These are phyloP conservation scores for Ilyonectria destructans DNA, from an alignment of 2,329 filamentous ascomycete species.

Conservation along the genomic window DNA sequence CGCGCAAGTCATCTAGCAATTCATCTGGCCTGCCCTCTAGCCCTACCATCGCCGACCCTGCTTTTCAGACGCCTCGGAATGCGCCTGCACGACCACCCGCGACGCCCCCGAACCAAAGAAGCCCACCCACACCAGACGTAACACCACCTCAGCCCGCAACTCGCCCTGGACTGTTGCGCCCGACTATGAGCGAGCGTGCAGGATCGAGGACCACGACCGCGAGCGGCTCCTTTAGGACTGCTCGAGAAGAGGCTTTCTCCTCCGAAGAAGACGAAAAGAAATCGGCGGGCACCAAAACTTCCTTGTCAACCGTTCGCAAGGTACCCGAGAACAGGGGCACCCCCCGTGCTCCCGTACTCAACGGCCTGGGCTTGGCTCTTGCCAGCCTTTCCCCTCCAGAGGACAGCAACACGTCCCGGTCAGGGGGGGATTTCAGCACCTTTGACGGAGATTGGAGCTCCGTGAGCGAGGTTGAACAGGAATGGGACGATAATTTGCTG, in stretches of 20 bases:
- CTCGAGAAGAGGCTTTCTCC: slow-evolving; percentile 75
- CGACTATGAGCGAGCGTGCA: slow-evolving; percentile 64
- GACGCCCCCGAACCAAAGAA: slow-evolving; percentile 77
- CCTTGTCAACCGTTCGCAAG: slow-evolving; percentile 63
- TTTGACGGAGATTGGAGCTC: slow-evolving; percentile 75
- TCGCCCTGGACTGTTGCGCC: slow-evolving; percentile 64
- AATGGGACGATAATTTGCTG: slow-evolving; percentile 70
- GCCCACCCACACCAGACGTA: slow-evolving; percentile 82
- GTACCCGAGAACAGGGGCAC: slow-evolving; percentile 47
- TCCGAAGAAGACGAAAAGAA: slow-evolving; percentile 72
- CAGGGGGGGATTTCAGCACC: slow-evolving; percentile 66
- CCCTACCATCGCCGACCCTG: slow-evolving; percentile 58
- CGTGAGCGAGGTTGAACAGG: slow-evolving; percentile 64
- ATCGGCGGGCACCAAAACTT: slow-evolving; percentile 60
- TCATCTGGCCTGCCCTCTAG: slow-evolving; percentile 63
- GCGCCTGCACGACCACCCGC: slow-evolving; percentile 61
- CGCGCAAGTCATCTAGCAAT: slow-evolving; percentile 70
- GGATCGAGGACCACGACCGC: slow-evolving; percentile 69
- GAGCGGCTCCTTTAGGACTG: slow-evolving; percentile 81
- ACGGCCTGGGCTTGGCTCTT: slow-evolving; percentile 61
- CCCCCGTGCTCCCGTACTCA: slow-evolving; percentile 46
- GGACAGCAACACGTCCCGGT: slow-evolving; percentile 59
- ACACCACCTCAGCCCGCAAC: slow-evolving; percentile 75
- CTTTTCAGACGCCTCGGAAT: slow-evolving; percentile 58
- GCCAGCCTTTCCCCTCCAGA: slow-evolving; percentile 60